Evolutionary conservation across 2,329 filamentous ascomycete genomes (phyloP).

Genomic region (Verticillium isaacii): DNA sequence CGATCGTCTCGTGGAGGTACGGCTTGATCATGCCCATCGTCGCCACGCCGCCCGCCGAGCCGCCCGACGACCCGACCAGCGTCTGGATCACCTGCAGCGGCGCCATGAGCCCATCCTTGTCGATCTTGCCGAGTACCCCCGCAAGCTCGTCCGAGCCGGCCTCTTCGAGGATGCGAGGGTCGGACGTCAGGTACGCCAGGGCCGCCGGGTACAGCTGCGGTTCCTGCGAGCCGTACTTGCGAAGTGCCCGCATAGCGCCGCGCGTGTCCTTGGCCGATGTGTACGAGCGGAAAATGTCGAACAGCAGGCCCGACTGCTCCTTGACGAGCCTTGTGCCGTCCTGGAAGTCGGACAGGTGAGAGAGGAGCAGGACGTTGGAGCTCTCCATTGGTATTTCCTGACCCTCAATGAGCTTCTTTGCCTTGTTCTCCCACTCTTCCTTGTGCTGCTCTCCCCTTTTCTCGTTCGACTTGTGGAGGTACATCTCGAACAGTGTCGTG

Average conservation of each 20-base stretch:
- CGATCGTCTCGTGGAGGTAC: slow-evolving; percentile 85
- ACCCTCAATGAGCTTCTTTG: slow-evolving; percentile 80
- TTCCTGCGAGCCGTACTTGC: slow-evolving; percentile 87
- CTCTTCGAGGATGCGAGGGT: slow-evolving; percentile 74
- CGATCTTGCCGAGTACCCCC: slow-evolving; percentile 76
- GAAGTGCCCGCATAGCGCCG: slow-evolving; percentile 83
- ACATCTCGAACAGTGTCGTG: slow-evolving; percentile 97
- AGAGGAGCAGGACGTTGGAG: slow-evolving; percentile 88
- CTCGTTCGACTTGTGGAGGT: slow-evolving; percentile 79
- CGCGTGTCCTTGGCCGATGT: slow-evolving; percentile 87
- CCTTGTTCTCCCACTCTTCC: slow-evolving; percentile 83
- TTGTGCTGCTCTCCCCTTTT: slow-evolving; percentile 63
- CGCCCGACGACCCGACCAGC: slow-evolving; percentile 55
- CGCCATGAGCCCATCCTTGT: slow-evolving; percentile 87
- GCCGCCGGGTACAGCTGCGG: slow-evolving; percentile 90
- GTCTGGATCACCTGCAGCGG: slow-evolving; percentile 96
- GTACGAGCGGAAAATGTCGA: slow-evolving; percentile 96
- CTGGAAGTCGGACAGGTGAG: slow-evolving; percentile 83
- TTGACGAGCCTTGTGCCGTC: slow-evolving; percentile 90
- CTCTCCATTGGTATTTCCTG: slow-evolving; percentile 83
- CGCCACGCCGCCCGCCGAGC: slow-evolving; percentile 57
- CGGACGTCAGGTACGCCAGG: slow-evolving; percentile 88
- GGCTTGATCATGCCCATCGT: slow-evolving; percentile 97
- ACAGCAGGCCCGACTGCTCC: slow-evolving; percentile 85
- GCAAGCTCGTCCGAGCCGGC: slow-evolving; percentile 79